A percentile compares a stretch with the other conserved stretches of the same genome.
phyloP scores from a whole-genome alignment of 768 basidiomycete genomes.

The Coprinopsis marcescibilis region DNA sequence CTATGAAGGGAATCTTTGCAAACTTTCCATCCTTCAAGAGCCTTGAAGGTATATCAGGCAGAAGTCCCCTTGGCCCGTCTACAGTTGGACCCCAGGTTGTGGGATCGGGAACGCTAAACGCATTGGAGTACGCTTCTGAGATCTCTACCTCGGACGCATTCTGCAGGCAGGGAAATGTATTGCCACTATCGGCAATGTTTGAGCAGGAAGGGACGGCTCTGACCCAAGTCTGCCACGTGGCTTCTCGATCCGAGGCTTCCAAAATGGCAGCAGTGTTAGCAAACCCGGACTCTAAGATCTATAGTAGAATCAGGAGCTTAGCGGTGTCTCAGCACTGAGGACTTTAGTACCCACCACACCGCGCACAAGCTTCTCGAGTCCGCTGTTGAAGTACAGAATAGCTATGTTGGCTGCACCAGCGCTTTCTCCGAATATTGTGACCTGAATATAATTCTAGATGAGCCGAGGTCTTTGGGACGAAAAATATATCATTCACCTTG shows the following conservation, averaged over 20 bases:
- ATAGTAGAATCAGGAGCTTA: not conserved
- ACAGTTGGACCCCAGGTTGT: constrained; percentile 33
- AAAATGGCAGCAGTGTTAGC: constrained; percentile 30
- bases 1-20: constrained; percentile 37
- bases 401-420: constrained; percentile 45
- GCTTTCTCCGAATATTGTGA: constrained; percentile 49
- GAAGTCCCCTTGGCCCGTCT: constrained; percentile 35
- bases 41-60: constrained; percentile 33
- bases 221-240: constrained; percentile 35
- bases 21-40: constrained; percentile 23
- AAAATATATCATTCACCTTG: constrained; percentile 15
- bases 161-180: constrained; percentile 31
- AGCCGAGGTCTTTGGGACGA: not conserved
- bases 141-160: constrained; percentile 21
- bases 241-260: constrained; percentile 23
- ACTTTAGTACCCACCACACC: constrained; percentile 20
- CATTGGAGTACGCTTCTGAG: constrained; percentile 15
- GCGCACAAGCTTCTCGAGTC: constrained; percentile 26
- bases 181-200: constrained; percentile 15
- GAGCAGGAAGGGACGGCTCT: constrained; percentile 29
- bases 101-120: constrained; percentile 11
- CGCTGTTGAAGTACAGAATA: constrained; percentile 32
- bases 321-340: not conserved
- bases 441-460: constrained; percentile 19
- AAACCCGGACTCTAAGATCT: constrained; percentile 41